These are phyloP conservation scores for Nakazawaea populi DNA, from an alignment of 805 yeast genomes.

Conservation along the genomic window DNA sequence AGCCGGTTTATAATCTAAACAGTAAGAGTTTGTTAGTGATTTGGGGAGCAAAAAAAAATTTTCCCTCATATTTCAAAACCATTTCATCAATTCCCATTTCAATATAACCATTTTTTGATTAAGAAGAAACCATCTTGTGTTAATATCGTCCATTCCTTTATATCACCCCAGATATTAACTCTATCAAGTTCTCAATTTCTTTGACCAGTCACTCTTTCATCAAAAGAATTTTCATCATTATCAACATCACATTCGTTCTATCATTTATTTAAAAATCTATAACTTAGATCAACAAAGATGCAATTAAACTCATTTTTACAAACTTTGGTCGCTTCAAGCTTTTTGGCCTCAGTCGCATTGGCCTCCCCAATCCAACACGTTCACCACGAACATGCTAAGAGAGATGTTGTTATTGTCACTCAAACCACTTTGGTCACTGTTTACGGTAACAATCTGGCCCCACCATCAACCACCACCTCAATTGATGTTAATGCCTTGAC, in stretches of 20 bases:
- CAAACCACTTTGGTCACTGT: constrained; percentile 44
- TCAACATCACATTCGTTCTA: background rate
- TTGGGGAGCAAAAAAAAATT: no score
- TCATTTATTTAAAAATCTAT: no score
- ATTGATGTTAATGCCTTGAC: constrained; percentile 26
- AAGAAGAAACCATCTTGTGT: background rate
- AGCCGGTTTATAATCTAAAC: no score
- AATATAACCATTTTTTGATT: background rate
- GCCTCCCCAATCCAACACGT: constrained; percentile 59
- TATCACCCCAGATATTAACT: background rate
- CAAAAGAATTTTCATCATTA: background rate
- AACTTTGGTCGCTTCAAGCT: constrained; percentile 38
- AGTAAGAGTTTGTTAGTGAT: no score
- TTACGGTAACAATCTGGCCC: constrained; percentile 25
- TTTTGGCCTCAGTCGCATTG: constrained; percentile 37
- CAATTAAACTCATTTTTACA: constrained; percentile 31
- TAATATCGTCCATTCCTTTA: constrained; percentile 10
- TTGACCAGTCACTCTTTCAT: background rate
- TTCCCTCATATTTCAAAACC: background rate
- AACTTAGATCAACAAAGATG: constrained; percentile 9
- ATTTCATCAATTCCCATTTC: background rate
- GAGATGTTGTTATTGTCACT: constrained; percentile 42
- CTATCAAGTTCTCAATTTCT: background rate
- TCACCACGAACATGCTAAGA: constrained; percentile 58
- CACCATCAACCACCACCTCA: constrained; percentile 23